Conservation (phyloP, 169 alveolate species). For the Cryptosporidium meleagridis region DNA sequence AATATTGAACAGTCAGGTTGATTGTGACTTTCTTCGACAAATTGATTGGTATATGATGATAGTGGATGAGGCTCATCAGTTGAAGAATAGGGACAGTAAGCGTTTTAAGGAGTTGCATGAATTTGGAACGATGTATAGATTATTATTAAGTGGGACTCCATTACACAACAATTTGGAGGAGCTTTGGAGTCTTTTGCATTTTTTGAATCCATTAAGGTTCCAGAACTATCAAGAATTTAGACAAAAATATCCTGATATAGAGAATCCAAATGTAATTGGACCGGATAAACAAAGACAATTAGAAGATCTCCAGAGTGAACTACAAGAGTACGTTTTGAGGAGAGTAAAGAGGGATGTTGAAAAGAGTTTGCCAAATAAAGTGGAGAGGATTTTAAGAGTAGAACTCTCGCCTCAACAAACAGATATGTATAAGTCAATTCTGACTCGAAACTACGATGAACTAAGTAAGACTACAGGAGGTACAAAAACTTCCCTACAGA, state of each 20-base stretch:
- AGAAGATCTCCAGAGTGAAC: conserved; percentile 86
- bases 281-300: conserved; percentile 88
- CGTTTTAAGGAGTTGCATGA: conserved; percentile 88
- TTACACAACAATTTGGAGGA: conserved; percentile 94
- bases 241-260: conserved; percentile 85
- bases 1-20: conserved; percentile 86
- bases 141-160: conserved; percentile 96
- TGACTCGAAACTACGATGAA: conserved; percentile 89
- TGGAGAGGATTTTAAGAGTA: conserved; percentile 89
- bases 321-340: conserved; percentile 88
- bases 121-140: conserved; percentile 88
- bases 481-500: conserved; percentile 87
- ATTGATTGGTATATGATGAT: conserved; percentile 91
- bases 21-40: conserved; percentile 87
- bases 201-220: conserved; percentile 90
- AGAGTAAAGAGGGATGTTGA: conserved; percentile 92
- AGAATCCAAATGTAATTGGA: conserved; percentile 89
- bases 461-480: conserved; percentile 91
- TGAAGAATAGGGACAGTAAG: conserved; percentile 89
- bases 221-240: conserved; percentile 85
- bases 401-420: conserved; percentile 91
- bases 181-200: conserved; percentile 95
- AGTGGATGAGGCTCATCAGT: conserved; percentile 94
- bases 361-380: conserved; percentile 90
- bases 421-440: conserved; percentile 86